Conservation (phyloP, 192 early-diverging fungal genomes). For the Coemansia sp. region DNA sequence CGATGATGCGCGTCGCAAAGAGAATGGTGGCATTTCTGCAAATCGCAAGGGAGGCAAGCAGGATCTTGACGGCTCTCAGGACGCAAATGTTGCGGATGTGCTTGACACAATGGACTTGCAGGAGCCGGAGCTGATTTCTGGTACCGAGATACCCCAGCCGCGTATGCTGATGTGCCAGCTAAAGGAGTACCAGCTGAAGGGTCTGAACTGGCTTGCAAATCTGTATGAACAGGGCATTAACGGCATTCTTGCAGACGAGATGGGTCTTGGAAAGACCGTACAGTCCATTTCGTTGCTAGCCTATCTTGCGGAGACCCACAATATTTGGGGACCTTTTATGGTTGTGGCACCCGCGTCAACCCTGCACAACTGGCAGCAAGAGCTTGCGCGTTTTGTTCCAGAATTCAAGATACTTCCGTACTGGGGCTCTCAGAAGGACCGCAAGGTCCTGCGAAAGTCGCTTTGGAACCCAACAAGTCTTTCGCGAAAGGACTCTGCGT, state of each 20-base stretch:
- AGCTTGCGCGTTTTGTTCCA: constrained; percentile 80
- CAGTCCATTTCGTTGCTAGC: constrained; percentile 91
- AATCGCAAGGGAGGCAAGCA: background rate
- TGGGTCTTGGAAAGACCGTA: constrained; percentile 85
- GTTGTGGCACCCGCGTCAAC: constrained; percentile 88
- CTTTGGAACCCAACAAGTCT: constrained; percentile 75
- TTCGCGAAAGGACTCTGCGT: constrained; percentile 73
- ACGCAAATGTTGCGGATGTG: constrained; percentile 48
- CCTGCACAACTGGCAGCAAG: constrained; percentile 92
- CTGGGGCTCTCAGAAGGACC: constrained; percentile 83
- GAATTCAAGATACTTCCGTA: constrained; percentile 82
- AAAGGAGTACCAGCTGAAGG: constrained; percentile 81
- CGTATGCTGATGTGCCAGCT: constrained; percentile 84
- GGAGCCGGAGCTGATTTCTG: constrained; percentile 76
- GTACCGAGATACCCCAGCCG: constrained; percentile 77
- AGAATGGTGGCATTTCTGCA: background rate
- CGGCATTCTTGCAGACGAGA: constrained; percentile 88
- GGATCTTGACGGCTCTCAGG: constrained; percentile 15
- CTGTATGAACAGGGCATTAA: constrained; percentile 91
- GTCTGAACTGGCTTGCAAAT: constrained; percentile 83
- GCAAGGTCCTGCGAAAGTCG: constrained; percentile 78
- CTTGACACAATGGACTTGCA: constrained; percentile 87
- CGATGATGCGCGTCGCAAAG: constrained; percentile 57
- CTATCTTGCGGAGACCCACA: constrained; percentile 80
- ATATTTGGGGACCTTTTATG: constrained; percentile 91